Conservation (phyloP, 495 filamentous ascomycete genomes). For the Lasiosphaeria ovina region DNA sequence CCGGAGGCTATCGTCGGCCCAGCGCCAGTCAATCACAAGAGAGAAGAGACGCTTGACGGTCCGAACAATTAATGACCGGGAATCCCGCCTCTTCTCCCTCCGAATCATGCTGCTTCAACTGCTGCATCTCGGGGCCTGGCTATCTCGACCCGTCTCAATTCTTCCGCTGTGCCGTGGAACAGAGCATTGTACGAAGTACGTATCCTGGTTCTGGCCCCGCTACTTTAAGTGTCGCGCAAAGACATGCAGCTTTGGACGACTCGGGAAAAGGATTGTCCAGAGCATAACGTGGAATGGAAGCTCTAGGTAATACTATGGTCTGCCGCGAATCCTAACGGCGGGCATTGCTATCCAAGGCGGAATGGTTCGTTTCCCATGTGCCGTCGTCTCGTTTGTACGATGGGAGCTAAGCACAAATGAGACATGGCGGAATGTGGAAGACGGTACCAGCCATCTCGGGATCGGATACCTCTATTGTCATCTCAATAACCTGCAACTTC, state of each 20-base stretch:
- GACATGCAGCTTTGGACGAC: neutral
- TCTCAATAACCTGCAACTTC: neutral
- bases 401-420: neutral
- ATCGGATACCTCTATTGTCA: conserved; percentile 3
- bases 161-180: neutral
- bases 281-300: neutral
- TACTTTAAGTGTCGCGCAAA: neutral
- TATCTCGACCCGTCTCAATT: neutral
- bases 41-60: neutral
- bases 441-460: neutral
- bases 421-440: neutral
- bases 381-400: neutral
- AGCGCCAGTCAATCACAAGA: neutral
- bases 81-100: neutral
- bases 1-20: conserved; percentile 11
- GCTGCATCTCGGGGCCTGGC: neutral
- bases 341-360: neutral
- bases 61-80: neutral
- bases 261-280: neutral
- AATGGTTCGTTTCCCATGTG: neutral
- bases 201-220: too few relatives aligned
- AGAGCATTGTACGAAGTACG: too few relatives aligned
- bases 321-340: neutral
- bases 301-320: neutral
- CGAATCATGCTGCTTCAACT: neutral